Percentiles rank a stretch among this genome's conserved stretches.
Conservation (phyloP, 352 stramenopile genomes). For the Pelagophyceae sp. region DNA sequence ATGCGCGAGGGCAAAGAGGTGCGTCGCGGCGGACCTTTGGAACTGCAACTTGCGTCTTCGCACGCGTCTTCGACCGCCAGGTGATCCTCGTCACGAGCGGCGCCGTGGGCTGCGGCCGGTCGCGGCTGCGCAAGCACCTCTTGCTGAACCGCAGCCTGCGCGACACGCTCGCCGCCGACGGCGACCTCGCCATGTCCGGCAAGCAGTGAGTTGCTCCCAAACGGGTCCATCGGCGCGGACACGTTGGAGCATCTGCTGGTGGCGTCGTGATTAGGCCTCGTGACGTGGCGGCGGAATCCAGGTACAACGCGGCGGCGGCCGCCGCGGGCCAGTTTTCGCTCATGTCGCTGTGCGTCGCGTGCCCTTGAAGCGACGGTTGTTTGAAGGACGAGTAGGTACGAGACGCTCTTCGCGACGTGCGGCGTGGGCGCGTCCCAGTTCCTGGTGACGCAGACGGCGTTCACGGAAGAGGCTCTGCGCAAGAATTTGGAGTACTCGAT, state of each 20-base stretch:
- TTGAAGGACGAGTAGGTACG: no score
- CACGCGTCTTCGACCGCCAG: conserved; percentile 25
- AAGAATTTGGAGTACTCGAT: conserved; percentile 52
- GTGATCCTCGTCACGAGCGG: conserved; percentile 72
- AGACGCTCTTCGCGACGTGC: conserved; percentile 85
- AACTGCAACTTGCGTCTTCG: conserved; percentile 2
- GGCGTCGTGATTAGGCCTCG: no score
- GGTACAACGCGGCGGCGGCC: conserved; percentile 60
- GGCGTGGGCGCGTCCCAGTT: conserved; percentile 86
- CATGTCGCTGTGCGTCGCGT: conserved; percentile 94
- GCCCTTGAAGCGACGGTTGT: no score
- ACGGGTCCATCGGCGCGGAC: no score
- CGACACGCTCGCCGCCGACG: conserved; percentile 63
- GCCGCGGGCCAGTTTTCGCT: conserved; percentile 90
- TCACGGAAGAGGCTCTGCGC: conserved; percentile 38
- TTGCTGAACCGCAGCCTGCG: conserved; percentile 68
- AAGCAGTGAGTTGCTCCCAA: no score
- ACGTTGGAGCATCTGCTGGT: no score
- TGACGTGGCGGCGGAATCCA: conserved; percentile 44
- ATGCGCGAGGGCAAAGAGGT: conserved; percentile 77
- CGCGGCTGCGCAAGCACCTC: conserved; percentile 81
- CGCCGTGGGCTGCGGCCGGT: conserved; percentile 82
- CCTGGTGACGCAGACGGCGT: conserved; percentile 53
- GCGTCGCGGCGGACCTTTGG: no score
- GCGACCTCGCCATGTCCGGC: neutral